Percentiles rank a stretch among this genome's conserved stretches.
These are phyloP conservation scores for Phenoliferia sp. DNA, from an alignment of 1,284 basidiomycete species.

Conservation along the genomic window DNA sequence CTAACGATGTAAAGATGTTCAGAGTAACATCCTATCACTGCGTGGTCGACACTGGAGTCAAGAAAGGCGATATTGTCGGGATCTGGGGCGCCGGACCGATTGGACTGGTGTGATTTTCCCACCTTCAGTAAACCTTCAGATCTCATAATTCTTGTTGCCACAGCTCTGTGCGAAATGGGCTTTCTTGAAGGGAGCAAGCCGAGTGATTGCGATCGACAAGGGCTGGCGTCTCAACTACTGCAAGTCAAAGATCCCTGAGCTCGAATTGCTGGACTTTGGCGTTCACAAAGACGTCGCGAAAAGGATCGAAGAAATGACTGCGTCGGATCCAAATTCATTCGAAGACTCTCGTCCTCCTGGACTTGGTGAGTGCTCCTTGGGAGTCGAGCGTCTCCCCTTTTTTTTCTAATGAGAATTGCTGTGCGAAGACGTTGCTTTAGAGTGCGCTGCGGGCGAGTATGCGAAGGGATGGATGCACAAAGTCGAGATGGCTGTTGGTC, in stretches of 20 bases:
- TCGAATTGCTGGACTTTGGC: conserved; percentile 63
- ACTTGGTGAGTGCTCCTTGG: conserved; percentile 43
- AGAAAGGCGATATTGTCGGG: conserved; percentile 60
- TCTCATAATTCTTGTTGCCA: neutral
- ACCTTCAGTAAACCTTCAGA: neutral
- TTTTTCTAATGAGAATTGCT: neutral
- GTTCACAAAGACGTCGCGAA: conserved; percentile 55
- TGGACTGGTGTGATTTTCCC: conserved; percentile 42
- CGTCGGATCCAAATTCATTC: conserved; percentile 43
- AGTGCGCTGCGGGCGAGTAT: conserved; percentile 45
- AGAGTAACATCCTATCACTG: conserved; percentile 56
- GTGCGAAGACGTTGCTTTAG: conserved; percentile 53
- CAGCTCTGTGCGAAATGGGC: conserved; percentile 48
- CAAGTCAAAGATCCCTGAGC: conserved; percentile 44
- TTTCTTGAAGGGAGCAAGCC: conserved; percentile 61
- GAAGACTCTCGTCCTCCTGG: conserved; percentile 41
- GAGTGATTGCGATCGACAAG: conserved; percentile 67
- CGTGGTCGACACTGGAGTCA: conserved; percentile 63
- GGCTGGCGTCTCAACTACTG: conserved; percentile 60
- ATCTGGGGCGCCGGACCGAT: conserved; percentile 63
- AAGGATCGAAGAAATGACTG: conserved; percentile 34
- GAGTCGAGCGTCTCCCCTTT: too few species aligned
- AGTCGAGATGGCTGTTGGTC: conserved; percentile 62
- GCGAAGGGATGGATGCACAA: conserved; percentile 51
- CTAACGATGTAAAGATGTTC: conserved; percentile 60